Conservation (phyloP, 1,284 basidiomycete species). For the Termitomyces sp. region DNA sequence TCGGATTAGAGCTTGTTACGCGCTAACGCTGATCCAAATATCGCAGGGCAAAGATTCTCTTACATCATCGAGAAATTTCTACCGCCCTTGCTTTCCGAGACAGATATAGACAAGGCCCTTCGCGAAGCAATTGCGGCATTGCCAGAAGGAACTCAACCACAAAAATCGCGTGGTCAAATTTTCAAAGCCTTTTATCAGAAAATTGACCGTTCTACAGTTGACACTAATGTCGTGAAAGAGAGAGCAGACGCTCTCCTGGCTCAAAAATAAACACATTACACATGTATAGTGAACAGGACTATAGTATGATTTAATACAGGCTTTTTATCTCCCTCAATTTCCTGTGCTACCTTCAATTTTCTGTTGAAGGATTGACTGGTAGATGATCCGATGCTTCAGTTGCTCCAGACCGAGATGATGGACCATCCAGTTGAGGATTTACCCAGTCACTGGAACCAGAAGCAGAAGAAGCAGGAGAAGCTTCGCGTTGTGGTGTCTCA, state of each 20-base stretch:
- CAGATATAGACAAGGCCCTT: conserved; percentile 50
- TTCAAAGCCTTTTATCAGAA: conserved; percentile 59
- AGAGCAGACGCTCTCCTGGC: conserved; percentile 42
- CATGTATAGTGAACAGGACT: conserved; percentile 1
- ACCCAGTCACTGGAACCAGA: conserved; percentile 2
- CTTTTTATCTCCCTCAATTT: background rate
- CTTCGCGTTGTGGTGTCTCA: conserved; percentile 2
- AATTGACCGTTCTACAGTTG: conserved; percentile 56
- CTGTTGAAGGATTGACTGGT: background rate
- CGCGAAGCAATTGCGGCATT: conserved; percentile 35
- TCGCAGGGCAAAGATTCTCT: conserved; percentile 48
- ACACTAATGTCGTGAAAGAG: conserved; percentile 50
- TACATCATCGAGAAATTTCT: conserved; percentile 53
- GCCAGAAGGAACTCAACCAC: conserved; percentile 23
- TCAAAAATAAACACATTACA: conserved; percentile 10
- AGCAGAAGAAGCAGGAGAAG: conserved; percentile 4
- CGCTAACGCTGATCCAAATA: background rate
- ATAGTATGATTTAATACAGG: conserved; percentile 6
- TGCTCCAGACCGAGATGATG: background rate
- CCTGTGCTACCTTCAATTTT: background rate
- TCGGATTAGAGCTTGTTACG: conserved; percentile 18
- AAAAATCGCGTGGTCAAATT: conserved; percentile 42
- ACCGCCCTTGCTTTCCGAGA: conserved; percentile 52
- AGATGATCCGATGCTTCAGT: conserved; percentile 3
- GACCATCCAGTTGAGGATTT: background rate